phyloP scores from a whole-genome alignment of 2,329 filamentous ascomycete species.

The Xylariaceae sp. region DNA sequence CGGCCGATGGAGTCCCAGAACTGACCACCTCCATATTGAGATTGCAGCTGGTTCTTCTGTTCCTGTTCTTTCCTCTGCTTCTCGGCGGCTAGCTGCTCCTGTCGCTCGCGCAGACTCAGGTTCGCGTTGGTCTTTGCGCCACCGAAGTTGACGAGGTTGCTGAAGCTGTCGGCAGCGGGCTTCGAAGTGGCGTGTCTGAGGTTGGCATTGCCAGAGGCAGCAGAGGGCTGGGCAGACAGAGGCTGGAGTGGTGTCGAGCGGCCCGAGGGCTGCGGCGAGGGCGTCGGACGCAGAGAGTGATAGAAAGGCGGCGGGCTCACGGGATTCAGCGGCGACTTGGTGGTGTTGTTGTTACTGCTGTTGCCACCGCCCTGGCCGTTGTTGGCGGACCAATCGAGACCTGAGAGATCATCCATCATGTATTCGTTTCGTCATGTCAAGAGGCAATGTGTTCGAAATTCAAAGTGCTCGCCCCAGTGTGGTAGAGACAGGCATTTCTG shows the following conservation, averaged over 20 bases:
- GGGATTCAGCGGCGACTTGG: conserved; percentile 19
- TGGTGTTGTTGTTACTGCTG: not conserved
- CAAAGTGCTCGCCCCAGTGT: not conserved
- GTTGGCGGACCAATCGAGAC: conserved; percentile 34
- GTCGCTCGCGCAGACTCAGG: conserved; percentile 75
- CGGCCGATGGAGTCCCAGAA: conserved; percentile 73
- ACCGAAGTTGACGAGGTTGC: conserved; percentile 67
- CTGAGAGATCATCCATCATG: conserved; percentile 35
- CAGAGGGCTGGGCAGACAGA: conserved; percentile 48
- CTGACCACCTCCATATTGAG: conserved; percentile 72
- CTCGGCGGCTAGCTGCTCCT: conserved; percentile 63
- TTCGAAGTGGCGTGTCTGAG: conserved; percentile 48
- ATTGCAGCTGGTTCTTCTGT: conserved; percentile 66
- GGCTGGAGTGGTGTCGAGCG: conserved; percentile 42
- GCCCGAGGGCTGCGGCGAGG: conserved; percentile 54
- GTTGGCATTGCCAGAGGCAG: conserved; percentile 29
- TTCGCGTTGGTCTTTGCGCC: conserved; percentile 63
- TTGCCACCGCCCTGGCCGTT: conserved; percentile 2
- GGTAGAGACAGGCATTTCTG: conserved; percentile 11
- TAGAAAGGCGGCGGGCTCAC: conserved; percentile 31
- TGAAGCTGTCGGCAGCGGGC: conserved; percentile 69
- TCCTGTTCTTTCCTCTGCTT: conserved; percentile 73
- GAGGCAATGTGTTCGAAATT: conserved; percentile 13
- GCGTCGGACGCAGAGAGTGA: conserved; percentile 51
- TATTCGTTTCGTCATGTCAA: conserved; percentile 29